These are phyloP conservation scores for Bipolaris bicolor DNA, from an alignment of 2,329 filamentous ascomycete species.

Conservation along the genomic window DNA sequence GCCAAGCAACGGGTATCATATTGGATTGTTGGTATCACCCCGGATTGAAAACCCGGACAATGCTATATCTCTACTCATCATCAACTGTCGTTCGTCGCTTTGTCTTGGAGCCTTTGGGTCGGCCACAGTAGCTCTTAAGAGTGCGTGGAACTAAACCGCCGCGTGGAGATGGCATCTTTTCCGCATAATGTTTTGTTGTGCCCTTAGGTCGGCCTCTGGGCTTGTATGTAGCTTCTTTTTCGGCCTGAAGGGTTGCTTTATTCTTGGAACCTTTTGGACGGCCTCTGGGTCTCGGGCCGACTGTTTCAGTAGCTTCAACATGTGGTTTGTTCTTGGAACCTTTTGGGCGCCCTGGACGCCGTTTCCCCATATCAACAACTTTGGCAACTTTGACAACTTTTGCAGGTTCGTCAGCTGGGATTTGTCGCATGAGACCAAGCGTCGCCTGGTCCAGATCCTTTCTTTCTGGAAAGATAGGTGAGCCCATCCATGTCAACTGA, in stretches of 20 bases:
- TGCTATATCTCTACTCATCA: neutral
- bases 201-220: constrained; percentile 7
- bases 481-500: constrained; percentile 47
- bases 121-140: constrained; percentile 5
- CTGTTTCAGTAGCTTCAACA: neutral
- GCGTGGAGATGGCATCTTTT: constrained; percentile 5
- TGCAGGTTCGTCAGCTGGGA: neutral
- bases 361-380: neutral
- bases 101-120: constrained; percentile 29
- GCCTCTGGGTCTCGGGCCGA: constrained; percentile 2
- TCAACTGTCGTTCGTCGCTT: constrained; percentile 10
- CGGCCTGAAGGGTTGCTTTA: neutral
- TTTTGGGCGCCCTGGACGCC: neutral
- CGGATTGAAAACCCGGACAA: neutral
- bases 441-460: constrained; percentile 33
- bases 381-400: neutral
- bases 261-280: constrained; percentile 1
- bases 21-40: neutral
- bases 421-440: constrained; percentile 12
- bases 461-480: constrained; percentile 42
- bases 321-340: neutral
- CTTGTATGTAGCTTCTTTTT: neutral
- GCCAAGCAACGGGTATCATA: neutral
- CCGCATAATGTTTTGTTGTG: neutral
- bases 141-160: constrained; percentile 1